Percentiles rank a stretch among this genome's conserved stretches.
Evolutionary conservation across 2,329 filamentous ascomycete genomes (phyloP).

Genomic region (Aspergillus spinulosporus): DNA sequence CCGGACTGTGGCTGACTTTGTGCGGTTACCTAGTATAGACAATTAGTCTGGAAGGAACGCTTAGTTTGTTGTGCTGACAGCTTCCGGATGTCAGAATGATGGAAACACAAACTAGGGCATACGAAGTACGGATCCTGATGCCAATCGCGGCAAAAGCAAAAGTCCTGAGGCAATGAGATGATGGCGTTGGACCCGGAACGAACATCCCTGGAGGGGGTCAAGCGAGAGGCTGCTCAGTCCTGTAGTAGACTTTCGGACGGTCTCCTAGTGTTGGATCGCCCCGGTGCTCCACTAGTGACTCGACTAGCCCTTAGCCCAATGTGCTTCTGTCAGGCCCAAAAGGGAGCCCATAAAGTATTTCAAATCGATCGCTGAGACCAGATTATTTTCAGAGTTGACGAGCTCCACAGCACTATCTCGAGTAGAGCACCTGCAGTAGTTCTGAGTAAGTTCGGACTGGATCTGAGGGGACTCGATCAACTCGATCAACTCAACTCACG

Average conservation of each 20-base stretch:
- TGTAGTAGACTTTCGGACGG: no score
- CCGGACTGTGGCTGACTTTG: not conserved
- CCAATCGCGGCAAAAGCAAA: conserved; percentile 9
- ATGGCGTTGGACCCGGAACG: conserved; percentile 12
- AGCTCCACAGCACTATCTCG: no score
- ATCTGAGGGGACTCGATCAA: no score
- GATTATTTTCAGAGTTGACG: no score
- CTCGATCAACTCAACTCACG: no score
- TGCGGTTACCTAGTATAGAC: not conserved
- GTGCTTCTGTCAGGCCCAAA: conserved; percentile 20
- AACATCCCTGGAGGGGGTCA: conserved; percentile 11
- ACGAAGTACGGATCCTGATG: not conserved
- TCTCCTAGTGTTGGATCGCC: conserved; percentile 13
- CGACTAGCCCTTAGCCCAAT: conserved; percentile 11
- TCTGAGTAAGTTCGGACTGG: no score
- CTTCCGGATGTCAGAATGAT: not conserved
- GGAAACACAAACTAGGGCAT: not conserved
- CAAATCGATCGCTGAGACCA: not conserved
- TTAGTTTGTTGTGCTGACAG: not conserved
- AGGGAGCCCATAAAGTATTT: conserved; percentile 1
- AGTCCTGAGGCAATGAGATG: conserved; percentile 6
- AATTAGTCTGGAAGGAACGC: not conserved
- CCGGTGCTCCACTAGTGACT: conserved; percentile 11
- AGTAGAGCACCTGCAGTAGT: no score
- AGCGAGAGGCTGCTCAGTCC: not conserved